phyloP scores from a whole-genome alignment of 257 asterid genomes.

The Nicotiana benthamiana region DNA sequence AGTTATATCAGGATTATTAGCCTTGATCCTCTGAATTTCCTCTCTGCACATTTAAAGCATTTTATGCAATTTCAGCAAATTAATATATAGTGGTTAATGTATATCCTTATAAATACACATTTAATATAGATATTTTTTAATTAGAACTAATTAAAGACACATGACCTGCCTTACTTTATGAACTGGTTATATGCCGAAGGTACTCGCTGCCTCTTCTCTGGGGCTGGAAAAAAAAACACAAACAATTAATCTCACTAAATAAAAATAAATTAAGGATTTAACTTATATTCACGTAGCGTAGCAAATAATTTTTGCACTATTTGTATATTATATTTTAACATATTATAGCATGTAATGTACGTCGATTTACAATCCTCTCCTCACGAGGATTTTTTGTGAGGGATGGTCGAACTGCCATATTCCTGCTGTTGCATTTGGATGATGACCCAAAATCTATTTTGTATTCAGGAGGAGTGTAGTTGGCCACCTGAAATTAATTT shows the following conservation, averaged over 20 bases:
- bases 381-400: constrained; percentile 24
- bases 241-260: not conserved
- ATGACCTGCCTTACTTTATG: constrained; percentile 51
- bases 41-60: constrained; percentile 33
- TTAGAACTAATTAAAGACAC: not conserved
- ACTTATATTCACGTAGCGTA: no score
- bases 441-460: constrained; percentile 55
- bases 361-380: constrained; percentile 47
- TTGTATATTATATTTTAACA: no score
- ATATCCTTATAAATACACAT: not conserved
- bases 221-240: constrained; percentile 43
- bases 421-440: constrained; percentile 43
- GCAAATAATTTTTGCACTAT: no score
- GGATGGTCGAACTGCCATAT: constrained; percentile 37
- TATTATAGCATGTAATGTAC: constrained; percentile 18
- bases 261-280: not conserved
- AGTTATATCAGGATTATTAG: constrained; percentile 71
- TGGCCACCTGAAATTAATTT: constrained; percentile 34
- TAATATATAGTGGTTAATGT: not conserved
- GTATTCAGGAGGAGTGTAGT: constrained; percentile 29
- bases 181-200: constrained; percentile 92
- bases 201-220: constrained; percentile 81
- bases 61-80: not conserved
- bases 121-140: no score
- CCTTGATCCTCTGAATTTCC: constrained; percentile 88